Percentiles rank a stretch among this genome's conserved stretches.
Evolutionary conservation across 2,329 filamentous ascomycete genomes (phyloP).

Genomic region (Fusarium ramigenum): DNA sequence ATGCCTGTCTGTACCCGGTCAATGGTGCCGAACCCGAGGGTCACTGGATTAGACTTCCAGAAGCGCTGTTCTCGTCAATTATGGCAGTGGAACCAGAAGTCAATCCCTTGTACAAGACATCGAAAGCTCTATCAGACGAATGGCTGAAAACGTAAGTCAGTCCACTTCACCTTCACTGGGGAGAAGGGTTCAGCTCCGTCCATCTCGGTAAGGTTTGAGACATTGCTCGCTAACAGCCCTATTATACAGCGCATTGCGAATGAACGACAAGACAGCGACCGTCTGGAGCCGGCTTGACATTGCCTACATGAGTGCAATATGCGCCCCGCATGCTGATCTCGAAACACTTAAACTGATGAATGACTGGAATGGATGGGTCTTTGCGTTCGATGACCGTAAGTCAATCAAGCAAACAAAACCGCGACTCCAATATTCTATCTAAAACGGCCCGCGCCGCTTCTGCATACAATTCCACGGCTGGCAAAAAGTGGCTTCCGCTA

Average conservation of each 20-base stretch:
- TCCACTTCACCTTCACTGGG: neutral
- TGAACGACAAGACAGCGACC: slow-evolving; percentile 18
- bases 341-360: slow-evolving; percentile 26
- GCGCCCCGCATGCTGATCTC: slow-evolving; percentile 17
- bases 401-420: neutral
- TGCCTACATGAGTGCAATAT: slow-evolving; percentile 26
- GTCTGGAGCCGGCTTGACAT: slow-evolving; percentile 18
- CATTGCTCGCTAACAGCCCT: slow-evolving; percentile 1
- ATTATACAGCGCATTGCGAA: slow-evolving; percentile 4
- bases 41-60: slow-evolving; percentile 14
- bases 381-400: slow-evolving; percentile 24
- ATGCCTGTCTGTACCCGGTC: neutral
- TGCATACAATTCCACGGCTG: neutral
- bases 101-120: slow-evolving; percentile 20
- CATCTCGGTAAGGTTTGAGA: neutral
- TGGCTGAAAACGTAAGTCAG: slow-evolving; percentile 18
- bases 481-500: slow-evolving; percentile 9
- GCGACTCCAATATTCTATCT: neutral
- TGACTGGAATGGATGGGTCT: slow-evolving; percentile 26
- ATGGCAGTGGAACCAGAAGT: slow-evolving; percentile 19
- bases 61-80: slow-evolving; percentile 20
- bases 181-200: neutral
- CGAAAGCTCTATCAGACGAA: slow-evolving; percentile 14
- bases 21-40: neutral
- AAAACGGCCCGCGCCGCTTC: slow-evolving; percentile 8